Conservation (phyloP, 192 early-diverging fungal species). For the Backusella luteola region DNA sequence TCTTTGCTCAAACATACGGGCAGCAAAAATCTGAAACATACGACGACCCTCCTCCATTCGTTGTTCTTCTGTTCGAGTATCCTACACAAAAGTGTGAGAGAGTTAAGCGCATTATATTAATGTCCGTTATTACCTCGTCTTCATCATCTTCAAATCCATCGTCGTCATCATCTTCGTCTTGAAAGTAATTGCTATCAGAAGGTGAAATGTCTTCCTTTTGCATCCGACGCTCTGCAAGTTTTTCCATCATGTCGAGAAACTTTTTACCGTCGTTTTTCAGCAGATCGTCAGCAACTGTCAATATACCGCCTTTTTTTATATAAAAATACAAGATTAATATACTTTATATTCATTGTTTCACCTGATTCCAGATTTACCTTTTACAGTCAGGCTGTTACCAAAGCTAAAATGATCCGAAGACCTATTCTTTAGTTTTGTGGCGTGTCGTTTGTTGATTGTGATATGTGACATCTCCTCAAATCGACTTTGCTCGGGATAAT, state of each 20-base stretch:
- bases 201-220: slow-evolving; percentile 50
- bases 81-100: slow-evolving; percentile 23
- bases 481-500: slow-evolving; percentile 1
- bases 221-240: slow-evolving; percentile 87
- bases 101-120: no score
- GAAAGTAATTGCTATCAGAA: neutral
- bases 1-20: slow-evolving; percentile 96
- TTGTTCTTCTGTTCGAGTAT: slow-evolving; percentile 77
- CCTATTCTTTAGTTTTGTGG: neutral
- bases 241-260: slow-evolving; percentile 97
- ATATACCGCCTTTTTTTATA: slow-evolving; percentile 46
- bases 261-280: slow-evolving; percentile 92
- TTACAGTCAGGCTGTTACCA: slow-evolving; percentile 74
- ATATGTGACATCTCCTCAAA: neutral
- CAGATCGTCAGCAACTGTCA: slow-evolving; percentile 85
- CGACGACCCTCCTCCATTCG: slow-evolving; percentile 90
- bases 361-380: slow-evolving; percentile 47
- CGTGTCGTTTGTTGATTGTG: neutral
- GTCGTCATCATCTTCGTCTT: slow-evolving; percentile 3
- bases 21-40: slow-evolving; percentile 96
- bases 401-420: slow-evolving; percentile 55
- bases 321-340: no score
- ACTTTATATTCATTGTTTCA: no score
- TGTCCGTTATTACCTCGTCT: slow-evolving; percentile 39
- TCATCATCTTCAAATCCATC: neutral